Base-by-base conservation (phyloP, 495 filamentous ascomycete species). In the Polyplosphaeria fusca region DNA sequence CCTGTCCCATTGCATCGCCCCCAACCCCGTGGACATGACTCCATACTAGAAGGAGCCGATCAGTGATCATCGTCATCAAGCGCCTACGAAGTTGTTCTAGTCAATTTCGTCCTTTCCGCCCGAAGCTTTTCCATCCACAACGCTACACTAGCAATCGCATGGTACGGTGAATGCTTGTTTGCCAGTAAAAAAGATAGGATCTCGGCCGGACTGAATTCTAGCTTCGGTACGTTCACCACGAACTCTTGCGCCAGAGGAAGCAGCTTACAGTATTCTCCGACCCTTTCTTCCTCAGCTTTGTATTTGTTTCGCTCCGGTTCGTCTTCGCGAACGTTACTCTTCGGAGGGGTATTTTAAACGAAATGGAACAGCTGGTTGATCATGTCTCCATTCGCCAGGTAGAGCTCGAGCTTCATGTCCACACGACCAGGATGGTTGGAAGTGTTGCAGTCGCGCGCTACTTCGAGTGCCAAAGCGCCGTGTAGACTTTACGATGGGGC, bases 401-500 rank as follows among this genome's bases (percentile, higher is more conserved):
- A 37, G 51, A 55, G 40, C 51, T 55, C 41, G 3, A 46, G 3
- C 41, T 65, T 60, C 52, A 47, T 52, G 40, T 67, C 65, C 35
- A 65, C 52, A 40, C 62, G 65, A 35, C 65, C 65, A 42, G 9
- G 19, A 18, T 42, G 39, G 39, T 42, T 20, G 39, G 11, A 7
- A 11, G 19, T 42, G 39, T 42, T 42, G 39, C 19, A 42, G 39
- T 42, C 39, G 39, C 39, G 39, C 39, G 39, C 39, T 42, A 42
- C 39, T 20, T 42, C 39, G 39, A 42, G 39, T 42, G 39, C 39
- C 39, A 42, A 18, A 7, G 39, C 39, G 39, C 39, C 19, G 39
- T 42, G 39, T 42, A 19, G 39, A 42, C 39, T 42, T 19, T 18
- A 42, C 39, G 39, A 42, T 42, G 39, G 39, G 39, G 9, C 5